Evolutionary conservation across 306 rosid species (phyloP), one percentile per base, ranked within the genome.

Genomic region (Luffa aegyptiaca): DNA sequence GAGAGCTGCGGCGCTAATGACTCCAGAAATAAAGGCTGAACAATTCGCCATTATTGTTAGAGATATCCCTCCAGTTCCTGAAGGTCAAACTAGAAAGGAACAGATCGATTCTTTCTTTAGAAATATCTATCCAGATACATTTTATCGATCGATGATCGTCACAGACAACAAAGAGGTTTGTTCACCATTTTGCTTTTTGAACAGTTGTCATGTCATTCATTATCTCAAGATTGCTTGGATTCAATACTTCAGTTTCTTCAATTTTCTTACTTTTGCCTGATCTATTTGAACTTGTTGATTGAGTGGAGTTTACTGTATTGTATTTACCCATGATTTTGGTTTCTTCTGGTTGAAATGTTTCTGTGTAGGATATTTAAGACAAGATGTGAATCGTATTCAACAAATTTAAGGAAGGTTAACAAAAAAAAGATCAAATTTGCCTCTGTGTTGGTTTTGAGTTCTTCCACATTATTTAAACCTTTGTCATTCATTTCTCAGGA

Each of bases 11-110:
- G 97, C 98, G 73, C 81, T 89, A 20, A 84, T 49, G 87, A 70
- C 97, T 83, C 93, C 93, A 76, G 90, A 85, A 76, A 76, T 80
- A 81, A 93, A 87, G 82, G 80, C 91, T 26, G 91, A 93, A 82
- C 98, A 91, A 75, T 93, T 86, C 83, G 94, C 94, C 8, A 58
- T 96, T 77, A 78, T 96, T 76, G 98, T 96, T 63, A 91, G 99
- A 85, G 99, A 96, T 85, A 90, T 96, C 78, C 98, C 99, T 80
- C 44, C 85, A 57, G 88, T n/a, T 26, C 45, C 84, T 80, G 85
- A 81, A 56, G 96, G 94, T 58, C 91, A 79, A 75, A 87, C 88
- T 58, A 89, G 90, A 77, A 93, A 90, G 86, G 97, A 96, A 48
- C 94, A 88, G 51, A 86, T 96, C 48, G 99, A 96, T 80, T 45